Evolutionary conservation across 2,329 filamentous ascomycete species (phyloP).

Genomic region (Colletotrichum sp.): DNA sequence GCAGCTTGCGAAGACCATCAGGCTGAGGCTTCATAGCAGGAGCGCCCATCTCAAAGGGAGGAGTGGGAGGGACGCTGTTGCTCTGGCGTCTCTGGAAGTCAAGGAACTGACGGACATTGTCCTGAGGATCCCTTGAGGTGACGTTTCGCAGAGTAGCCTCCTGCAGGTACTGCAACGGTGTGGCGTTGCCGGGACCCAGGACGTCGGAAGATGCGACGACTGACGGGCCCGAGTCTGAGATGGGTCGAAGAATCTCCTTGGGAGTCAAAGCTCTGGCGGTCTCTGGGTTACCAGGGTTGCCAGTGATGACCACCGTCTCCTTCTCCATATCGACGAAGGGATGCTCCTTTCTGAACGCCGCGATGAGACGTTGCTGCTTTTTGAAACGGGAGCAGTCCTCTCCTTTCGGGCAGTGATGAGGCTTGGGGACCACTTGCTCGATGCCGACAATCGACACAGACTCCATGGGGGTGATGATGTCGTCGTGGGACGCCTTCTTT

Average conservation of each 20-base stretch:
- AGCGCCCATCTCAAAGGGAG: slow-evolving; percentile 68
- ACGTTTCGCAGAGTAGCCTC: slow-evolving; percentile 75
- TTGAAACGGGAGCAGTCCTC: slow-evolving; percentile 84
- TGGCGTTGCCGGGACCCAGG: slow-evolving; percentile 70
- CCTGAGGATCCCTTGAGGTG: slow-evolving; percentile 79
- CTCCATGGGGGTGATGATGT: slow-evolving; percentile 78
- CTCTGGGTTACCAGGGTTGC: slow-evolving; percentile 78
- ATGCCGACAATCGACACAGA: slow-evolving; percentile 92
- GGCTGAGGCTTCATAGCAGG: slow-evolving; percentile 53
- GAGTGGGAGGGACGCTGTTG: slow-evolving; percentile 69
- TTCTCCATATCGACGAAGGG: slow-evolving; percentile 66
- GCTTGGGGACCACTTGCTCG: slow-evolving; percentile 85
- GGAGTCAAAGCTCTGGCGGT: slow-evolving; percentile 64
- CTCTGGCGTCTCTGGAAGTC: slow-evolving; percentile 74
- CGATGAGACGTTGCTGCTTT: slow-evolving; percentile 79
- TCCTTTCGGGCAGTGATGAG: slow-evolving; percentile 84
- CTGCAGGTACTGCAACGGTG: slow-evolving; percentile 73
- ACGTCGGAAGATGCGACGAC: slow-evolving; percentile 91
- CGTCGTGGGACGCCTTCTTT: slow-evolving; percentile 53
- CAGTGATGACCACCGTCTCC: slow-evolving; percentile 77
- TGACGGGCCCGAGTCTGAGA: slow-evolving; percentile 79
- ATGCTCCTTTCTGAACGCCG: slow-evolving; percentile 76
- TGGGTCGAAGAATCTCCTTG: slow-evolving; percentile 64
- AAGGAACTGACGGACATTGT: slow-evolving; percentile 92
- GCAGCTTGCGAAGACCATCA: slow-evolving; percentile 61